Evolutionary conservation across 805 yeast genomes (phyloP).

Genomic region (Tetrapisispora pingtungensis): DNA sequence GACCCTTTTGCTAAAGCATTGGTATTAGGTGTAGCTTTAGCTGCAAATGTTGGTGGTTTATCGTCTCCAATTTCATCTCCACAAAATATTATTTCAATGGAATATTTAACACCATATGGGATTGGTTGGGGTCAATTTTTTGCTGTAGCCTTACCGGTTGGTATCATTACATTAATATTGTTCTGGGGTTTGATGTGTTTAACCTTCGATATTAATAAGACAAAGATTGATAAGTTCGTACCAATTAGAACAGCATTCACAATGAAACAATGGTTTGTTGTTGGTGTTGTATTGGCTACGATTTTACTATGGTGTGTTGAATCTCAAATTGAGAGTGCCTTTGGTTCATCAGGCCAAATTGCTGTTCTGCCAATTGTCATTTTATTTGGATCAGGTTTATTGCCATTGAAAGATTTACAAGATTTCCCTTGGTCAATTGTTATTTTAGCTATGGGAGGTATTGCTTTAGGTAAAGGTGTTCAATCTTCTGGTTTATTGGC

Average conservation of each 20-base stretch:
- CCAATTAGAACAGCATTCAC: constrained; percentile 59
- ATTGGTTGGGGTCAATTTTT: constrained; percentile 88
- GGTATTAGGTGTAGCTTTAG: constrained; percentile 81
- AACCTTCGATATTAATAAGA: constrained; percentile 42
- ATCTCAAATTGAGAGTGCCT: constrained; percentile 52
- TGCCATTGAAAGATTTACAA: constrained; percentile 79
- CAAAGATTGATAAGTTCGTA: constrained; percentile 37
- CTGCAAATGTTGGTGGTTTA: constrained; percentile 93
- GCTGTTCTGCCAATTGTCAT: constrained; percentile 79
- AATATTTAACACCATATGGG: constrained; percentile 59
- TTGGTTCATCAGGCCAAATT: constrained; percentile 90
- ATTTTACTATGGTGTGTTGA: constrained; percentile 86
- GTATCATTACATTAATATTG: constrained; percentile 47
- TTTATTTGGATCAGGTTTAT: constrained; percentile 81
- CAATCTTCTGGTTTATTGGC: constrained; percentile 79
- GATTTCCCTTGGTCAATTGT: constrained; percentile 96
- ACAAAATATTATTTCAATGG: constrained; percentile 84
- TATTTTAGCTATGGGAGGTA: constrained; percentile 93
- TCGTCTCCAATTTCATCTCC: constrained; percentile 95
- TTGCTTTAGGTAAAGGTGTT: constrained; percentile 89
- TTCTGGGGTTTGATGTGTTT: constrained; percentile 61
- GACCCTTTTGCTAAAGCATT: constrained; percentile 78
- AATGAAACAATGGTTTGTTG: constrained; percentile 61
- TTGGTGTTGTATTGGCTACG: constrained; percentile 58
- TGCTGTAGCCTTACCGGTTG: constrained; percentile 74